Evolutionary conservation across 768 basidiomycete genomes (phyloP), one percentile per base, ranked within the genome.

Genomic region (Mycena vitilis): DNA sequence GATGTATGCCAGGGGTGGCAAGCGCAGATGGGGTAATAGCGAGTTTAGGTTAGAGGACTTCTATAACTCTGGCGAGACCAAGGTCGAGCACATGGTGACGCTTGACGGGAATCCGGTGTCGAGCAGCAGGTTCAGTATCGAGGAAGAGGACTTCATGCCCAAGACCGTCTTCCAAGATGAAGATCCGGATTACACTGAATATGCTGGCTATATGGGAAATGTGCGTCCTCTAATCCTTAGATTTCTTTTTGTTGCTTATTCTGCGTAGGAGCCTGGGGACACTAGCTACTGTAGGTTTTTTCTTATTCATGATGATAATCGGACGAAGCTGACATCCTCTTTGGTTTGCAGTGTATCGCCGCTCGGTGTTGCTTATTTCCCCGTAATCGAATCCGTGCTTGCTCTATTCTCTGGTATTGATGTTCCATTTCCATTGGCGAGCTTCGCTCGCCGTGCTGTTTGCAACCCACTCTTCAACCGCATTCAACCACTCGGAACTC

Each of bases 121-220:
- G 15, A 48, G 65, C 5, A 40, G 55, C 44, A 45, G 18, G 12
- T 60, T 63, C 11, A 64, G 68, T 1, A 25, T 83, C 10, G 63
- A 70, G 1, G 63, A 75, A 37, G 72, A 75, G 13, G 73, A 74
- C 44, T 70, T 83, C 18, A 74, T 84, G 34, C 81, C 81, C 0
- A 73, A 73, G 45, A 66, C 81, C 51, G 73, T 78, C 0, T 83
- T 84, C 66, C 76, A 82, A 38, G 78, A 71, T 34, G 60, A 40
- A 8, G 60, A 63, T 15, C 82, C 82, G 6, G 80, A 84, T 63
- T 73, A 80, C 4, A 71, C 73, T 20, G 76, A 83, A 3, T 83
- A 82, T 53, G 81, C 82, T 58, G 81, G 81, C 25, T 84, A 84
- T 68, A 76, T 77, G 73, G 82, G 80, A 15, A 83, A 84, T 72